Conservation (phyloP, 257 asterid genomes). For the Solanum lycopersicoides region DNA sequence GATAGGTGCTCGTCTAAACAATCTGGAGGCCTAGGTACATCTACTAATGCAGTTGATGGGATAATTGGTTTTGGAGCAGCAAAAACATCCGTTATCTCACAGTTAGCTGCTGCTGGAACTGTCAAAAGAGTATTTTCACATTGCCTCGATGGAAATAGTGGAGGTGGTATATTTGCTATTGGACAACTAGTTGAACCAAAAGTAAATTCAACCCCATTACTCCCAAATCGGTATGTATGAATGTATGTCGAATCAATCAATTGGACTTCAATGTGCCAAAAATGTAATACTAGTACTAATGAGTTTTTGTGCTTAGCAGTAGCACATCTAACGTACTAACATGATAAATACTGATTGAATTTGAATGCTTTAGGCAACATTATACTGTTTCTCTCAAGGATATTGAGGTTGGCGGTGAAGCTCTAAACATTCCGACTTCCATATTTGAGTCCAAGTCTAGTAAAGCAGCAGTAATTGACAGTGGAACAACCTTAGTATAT, state of each 20-base stretch:
- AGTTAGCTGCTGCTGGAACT: slow-evolving; percentile 37
- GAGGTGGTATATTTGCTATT: slow-evolving; percentile 63
- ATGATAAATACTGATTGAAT: background rate
- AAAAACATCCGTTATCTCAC: slow-evolving; percentile 51
- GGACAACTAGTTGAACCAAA: slow-evolving; percentile 56
- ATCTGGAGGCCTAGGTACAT: slow-evolving; percentile 36
- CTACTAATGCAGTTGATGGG: slow-evolving; percentile 55
- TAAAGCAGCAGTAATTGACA: slow-evolving; percentile 62
- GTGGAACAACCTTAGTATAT: slow-evolving; percentile 93
- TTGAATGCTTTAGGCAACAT: slow-evolving; percentile 39
- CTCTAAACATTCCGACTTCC: slow-evolving; percentile 46
- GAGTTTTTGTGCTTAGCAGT: background rate
- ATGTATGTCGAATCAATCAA: background rate
- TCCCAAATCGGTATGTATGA: slow-evolving; percentile 33
- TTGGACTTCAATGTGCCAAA: background rate
- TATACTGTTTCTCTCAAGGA: slow-evolving; percentile 56
- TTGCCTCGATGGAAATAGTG: slow-evolving; percentile 43
- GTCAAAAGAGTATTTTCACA: slow-evolving; percentile 47
- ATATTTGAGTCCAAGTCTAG: slow-evolving; percentile 26
- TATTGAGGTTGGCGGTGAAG: slow-evolving; percentile 66
- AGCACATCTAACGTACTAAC: background rate
- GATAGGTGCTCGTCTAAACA: slow-evolving; percentile 59
- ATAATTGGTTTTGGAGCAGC: slow-evolving; percentile 61
- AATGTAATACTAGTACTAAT: background rate
- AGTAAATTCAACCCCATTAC: slow-evolving; percentile 29